phyloP scores from a whole-genome alignment of 108 stramenopile genomes.

The Ochromonas danica region DNA sequence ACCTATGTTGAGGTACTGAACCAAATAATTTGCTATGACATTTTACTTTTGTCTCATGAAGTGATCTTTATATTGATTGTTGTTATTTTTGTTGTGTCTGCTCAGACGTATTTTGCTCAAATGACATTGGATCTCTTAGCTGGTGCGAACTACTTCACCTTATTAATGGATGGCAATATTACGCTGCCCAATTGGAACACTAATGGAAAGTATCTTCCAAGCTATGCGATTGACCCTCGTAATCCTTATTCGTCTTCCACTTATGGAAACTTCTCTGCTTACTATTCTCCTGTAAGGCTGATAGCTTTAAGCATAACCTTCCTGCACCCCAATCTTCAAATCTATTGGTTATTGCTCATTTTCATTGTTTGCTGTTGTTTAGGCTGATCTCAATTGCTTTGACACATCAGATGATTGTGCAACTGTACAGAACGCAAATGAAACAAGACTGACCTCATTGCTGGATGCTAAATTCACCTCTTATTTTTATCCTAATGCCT shows the following conservation, averaged over 20 bases:
- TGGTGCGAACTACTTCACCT: not conserved
- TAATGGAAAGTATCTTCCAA: not conserved
- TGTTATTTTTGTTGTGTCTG: not conserved
- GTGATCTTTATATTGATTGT: not conserved
- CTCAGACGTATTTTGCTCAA: conserved; percentile 13
- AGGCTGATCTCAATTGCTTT: not conserved
- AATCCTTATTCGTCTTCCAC: not conserved
- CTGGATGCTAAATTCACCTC: not conserved
- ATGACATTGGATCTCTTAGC: not conserved
- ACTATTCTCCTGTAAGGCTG: not conserved
- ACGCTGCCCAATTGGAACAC: not conserved
- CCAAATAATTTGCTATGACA: no score
- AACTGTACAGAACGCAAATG: not conserved
- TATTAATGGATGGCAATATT: not conserved
- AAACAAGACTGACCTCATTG: not conserved
- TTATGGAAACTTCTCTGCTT: not conserved
- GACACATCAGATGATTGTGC: not conserved
- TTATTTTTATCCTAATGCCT: not conserved
- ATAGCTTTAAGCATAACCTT: not conserved
- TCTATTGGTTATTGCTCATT: not conserved
- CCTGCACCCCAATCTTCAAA: not conserved
- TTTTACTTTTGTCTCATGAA: no score
- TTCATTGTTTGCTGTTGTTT: not conserved
- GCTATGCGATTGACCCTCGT: not conserved
- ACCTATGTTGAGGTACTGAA: not conserved